Evolutionary conservation across 345 rosid genomes (phyloP).

Genomic region (Limnanthes douglasii): DNA sequence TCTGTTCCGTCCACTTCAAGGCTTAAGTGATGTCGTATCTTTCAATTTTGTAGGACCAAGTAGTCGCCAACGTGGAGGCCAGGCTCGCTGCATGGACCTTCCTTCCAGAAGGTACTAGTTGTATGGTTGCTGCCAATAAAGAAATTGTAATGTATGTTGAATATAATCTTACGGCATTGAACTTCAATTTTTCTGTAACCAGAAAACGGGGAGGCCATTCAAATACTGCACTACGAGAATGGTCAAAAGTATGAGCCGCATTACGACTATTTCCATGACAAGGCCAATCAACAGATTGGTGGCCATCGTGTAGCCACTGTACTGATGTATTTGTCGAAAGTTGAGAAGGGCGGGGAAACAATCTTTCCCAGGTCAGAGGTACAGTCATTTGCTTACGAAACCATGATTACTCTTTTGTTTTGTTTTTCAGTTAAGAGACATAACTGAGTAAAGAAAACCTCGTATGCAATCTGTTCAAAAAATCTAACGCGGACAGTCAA

Average conservation of each 20-base stretch:
- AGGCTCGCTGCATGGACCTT: constrained; percentile 92
- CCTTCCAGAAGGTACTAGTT: constrained; percentile 69
- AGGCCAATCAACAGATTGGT: constrained; percentile 43
- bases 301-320: constrained; percentile 92
- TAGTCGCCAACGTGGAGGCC: constrained; percentile 51
- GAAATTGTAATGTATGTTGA: too few species aligned
- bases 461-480: too few species aligned
- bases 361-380: constrained; percentile 73
- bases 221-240: constrained; percentile 69
- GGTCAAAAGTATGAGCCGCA: constrained; percentile 97
- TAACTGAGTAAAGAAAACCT: too few species aligned
- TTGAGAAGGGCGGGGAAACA: constrained; percentile 84
- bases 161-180: too few species aligned
- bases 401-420: too few species aligned
- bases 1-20: too few species aligned
- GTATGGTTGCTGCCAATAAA: too few species aligned
- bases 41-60: constrained; percentile 53
- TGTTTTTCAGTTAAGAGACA: too few species aligned
- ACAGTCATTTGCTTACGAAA: too few species aligned
- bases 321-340: constrained; percentile 77
- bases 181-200: constrained; percentile 11
- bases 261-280: constrained; percentile 75
- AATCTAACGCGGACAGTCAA: too few species aligned
- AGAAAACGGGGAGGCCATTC: constrained; percentile 93
- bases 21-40: too few species aligned